A percentile compares a stretch with the other conserved stretches of the same genome.
phyloP scores from a whole-genome alignment of 2,329 filamentous ascomycete species.

The Trichoderma polysporum region DNA sequence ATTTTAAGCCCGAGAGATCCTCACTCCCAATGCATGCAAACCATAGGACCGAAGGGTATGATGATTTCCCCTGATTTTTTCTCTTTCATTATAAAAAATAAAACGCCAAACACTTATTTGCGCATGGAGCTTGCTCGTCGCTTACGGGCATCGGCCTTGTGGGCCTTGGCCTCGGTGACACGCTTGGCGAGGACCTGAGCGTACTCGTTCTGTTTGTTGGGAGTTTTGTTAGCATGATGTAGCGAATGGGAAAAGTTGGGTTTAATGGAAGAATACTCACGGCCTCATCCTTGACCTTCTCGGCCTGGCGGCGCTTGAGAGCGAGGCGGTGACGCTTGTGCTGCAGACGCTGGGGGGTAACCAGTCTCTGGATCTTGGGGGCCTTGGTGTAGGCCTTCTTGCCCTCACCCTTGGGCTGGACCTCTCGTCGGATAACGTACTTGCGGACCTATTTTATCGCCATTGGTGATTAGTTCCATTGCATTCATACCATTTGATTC shows the following conservation, averaged over 20 bases:
- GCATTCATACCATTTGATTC: conserved; percentile 26
- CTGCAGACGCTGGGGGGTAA: conserved; percentile 99
- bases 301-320: conserved; percentile 96
- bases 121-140: conserved; percentile 92
- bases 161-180: conserved; percentile 91
- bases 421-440: conserved; percentile 99
- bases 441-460: conserved; percentile 77
- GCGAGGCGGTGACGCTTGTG: conserved; percentile 98
- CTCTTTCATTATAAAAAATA: conserved; percentile 28
- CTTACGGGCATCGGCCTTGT: conserved; percentile 94
- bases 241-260: conserved; percentile 44
- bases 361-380: conserved; percentile 98
- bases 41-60: conserved; percentile 39
- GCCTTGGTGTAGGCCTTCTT: conserved; percentile 99
- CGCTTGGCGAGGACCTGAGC: conserved; percentile 94
- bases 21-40: conserved; percentile 45
- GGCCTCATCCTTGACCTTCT: conserved; percentile 98
- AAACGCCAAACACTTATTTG: conserved; percentile 61
- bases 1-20: conserved; percentile 33
- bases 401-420: conserved; percentile 95
- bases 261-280: conserved; percentile 57
- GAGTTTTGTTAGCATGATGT: conserved; percentile 37
- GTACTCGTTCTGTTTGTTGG: conserved; percentile 85
- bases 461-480: conserved; percentile 40
- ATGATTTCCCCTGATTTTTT: conserved; percentile 35